These are phyloP conservation scores for Selaginella tamariscina DNA, from an alignment of 75 land plant species.

Conservation along the genomic window DNA sequence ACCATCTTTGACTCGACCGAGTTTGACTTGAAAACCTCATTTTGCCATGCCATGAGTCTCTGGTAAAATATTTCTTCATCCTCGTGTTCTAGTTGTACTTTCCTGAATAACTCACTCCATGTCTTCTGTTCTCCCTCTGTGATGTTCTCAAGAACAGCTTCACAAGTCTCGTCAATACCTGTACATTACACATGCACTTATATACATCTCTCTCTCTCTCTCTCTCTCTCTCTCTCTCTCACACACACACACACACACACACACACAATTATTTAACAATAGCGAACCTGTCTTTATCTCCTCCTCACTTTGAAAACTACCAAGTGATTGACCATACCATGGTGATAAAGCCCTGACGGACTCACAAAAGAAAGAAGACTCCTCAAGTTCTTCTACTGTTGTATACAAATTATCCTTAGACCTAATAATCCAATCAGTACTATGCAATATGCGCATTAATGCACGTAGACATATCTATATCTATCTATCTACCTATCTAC, in stretches of 20 bases:
- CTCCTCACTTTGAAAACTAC: too few relatives aligned
- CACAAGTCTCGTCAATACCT: background rate
- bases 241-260: too few relatives aligned
- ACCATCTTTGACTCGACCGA: conserved; percentile 27
- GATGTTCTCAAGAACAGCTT: background rate
- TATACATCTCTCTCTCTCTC: too few relatives aligned
- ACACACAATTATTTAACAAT: too few relatives aligned
- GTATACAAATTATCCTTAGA: background rate
- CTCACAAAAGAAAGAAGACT: conserved; percentile 43
- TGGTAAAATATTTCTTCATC: conserved; percentile 10
- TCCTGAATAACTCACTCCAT: background rate
- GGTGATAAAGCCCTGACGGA: conserved; percentile 46
- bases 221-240: too few relatives aligned
- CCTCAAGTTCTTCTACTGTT: conserved; percentile 41
- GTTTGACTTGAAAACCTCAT: conserved; percentile 20
- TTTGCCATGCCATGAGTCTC: conserved; percentile 59
- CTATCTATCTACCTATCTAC: too few relatives aligned
- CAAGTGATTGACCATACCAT: conserved; percentile 19
- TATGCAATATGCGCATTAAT: too few relatives aligned
- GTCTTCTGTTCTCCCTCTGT: background rate
- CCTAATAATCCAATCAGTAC: background rate
- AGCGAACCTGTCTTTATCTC: too few relatives aligned
- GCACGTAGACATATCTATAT: too few relatives aligned
- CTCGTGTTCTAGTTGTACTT: background rate
- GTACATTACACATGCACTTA: too few relatives aligned